A percentile compares a stretch with the other conserved stretches of the same genome.
Conservation (phyloP, 2,329 filamentous ascomycete species). For the Fusarium compactum region DNA sequence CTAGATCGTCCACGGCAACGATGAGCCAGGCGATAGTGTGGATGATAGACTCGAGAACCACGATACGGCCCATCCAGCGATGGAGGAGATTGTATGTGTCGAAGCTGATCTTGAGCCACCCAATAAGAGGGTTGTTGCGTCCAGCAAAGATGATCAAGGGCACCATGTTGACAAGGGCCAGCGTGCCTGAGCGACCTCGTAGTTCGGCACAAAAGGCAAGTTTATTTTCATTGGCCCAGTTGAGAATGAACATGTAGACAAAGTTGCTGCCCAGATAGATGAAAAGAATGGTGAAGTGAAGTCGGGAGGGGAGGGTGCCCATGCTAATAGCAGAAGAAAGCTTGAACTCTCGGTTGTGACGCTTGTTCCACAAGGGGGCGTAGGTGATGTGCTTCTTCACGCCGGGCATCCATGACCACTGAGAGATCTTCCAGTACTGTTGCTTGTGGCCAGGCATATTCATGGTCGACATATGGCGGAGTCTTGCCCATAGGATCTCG, state of each 20-base stretch:
- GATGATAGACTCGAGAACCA: constrained; percentile 74
- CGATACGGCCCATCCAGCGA: constrained; percentile 81
- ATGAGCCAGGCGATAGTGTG: constrained; percentile 81
- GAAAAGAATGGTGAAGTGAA: constrained; percentile 69
- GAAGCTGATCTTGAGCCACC: constrained; percentile 86
- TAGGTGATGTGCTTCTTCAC: constrained; percentile 72
- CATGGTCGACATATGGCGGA: constrained; percentile 72
- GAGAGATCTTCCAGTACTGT: constrained; percentile 68
- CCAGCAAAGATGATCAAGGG: constrained; percentile 89
- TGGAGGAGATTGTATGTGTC: constrained; percentile 88
- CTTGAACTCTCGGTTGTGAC: constrained; percentile 75
- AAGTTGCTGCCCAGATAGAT: constrained; percentile 71
- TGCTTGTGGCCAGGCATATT: constrained; percentile 64
- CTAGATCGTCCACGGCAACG: constrained; percentile 75
- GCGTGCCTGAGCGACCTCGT: constrained; percentile 84
- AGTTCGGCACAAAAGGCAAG: constrained; percentile 82
- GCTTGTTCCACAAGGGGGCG: constrained; percentile 72
- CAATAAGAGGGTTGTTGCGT: constrained; percentile 92
- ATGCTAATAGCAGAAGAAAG: constrained; percentile 70
- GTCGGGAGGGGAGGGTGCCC: constrained; percentile 73
- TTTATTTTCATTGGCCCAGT: constrained; percentile 69
- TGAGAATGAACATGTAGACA: constrained; percentile 70
- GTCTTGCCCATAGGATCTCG: constrained; percentile 66
- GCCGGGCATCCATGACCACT: constrained; percentile 70
- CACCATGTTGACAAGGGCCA: constrained; percentile 91